Evolutionary conservation across 495 filamentous ascomycete genomes (phyloP).

Genomic region (Clohesyomyces aquaticus): DNA sequence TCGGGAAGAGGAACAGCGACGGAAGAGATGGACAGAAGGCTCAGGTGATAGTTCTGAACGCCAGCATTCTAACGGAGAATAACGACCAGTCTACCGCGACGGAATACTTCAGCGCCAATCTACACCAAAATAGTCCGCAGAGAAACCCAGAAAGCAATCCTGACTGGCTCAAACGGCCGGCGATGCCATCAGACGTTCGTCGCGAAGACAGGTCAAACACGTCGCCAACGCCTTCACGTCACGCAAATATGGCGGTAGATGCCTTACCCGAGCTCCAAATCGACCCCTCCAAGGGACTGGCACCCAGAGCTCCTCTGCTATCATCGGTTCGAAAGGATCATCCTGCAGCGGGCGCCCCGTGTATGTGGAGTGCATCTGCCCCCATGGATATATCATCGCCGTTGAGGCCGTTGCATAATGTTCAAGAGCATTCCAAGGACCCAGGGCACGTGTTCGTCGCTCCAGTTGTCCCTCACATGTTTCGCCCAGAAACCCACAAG

Average conservation of each 20-base stretch:
- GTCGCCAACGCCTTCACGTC: constrained; percentile 9
- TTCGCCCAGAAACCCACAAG: background rate
- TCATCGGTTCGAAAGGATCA: too few relatives aligned
- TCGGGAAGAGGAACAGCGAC: background rate
- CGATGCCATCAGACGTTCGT: background rate
- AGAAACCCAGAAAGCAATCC: background rate
- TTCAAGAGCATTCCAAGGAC: too few relatives aligned
- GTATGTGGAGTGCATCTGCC: constrained; percentile 9
- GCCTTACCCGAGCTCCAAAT: background rate
- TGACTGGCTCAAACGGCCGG: constrained; percentile 6
- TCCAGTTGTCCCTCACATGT: background rate
- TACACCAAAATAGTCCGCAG: background rate
- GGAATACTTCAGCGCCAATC: constrained; percentile 14
- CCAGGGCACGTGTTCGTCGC: too few relatives aligned
- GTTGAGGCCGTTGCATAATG: background rate
- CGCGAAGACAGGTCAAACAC: background rate
- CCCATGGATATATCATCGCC: constrained; percentile 12
- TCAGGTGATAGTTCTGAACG: background rate
- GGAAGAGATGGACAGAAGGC: background rate
- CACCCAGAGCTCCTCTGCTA: background rate
- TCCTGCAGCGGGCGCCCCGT: background rate
- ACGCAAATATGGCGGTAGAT: background rate
- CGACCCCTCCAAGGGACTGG: background rate
- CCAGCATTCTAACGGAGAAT: background rate
- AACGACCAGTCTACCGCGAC: constrained; percentile 4